These are phyloP conservation scores for Colletotrichum australisinense DNA, from an alignment of 2,329 filamentous ascomycete genomes.

Conservation along the genomic window DNA sequence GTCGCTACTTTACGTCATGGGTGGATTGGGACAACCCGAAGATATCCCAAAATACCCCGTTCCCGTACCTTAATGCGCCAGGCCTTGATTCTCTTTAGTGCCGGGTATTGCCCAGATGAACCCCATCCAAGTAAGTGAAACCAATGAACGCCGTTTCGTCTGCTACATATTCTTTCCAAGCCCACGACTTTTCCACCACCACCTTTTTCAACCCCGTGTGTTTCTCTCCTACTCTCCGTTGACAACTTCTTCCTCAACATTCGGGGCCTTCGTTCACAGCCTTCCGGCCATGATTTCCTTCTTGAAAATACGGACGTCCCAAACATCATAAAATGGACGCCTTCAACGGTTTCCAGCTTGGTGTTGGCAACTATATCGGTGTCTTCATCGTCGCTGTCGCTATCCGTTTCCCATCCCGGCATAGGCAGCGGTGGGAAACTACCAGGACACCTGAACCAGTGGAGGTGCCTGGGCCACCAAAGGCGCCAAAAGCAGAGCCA, in stretches of 20 bases:
- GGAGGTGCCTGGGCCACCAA: constrained; percentile 28
- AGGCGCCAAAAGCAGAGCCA: constrained; percentile 5
- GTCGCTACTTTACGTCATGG: background rate
- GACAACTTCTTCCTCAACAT: background rate
- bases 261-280: constrained; percentile 53
- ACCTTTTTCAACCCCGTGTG: background rate
- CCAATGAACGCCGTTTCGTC: constrained; percentile 2
- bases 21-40: background rate
- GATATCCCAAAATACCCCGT: background rate
- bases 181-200: background rate
- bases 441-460: constrained; percentile 19
- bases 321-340: constrained; percentile 55
- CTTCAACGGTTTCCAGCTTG: constrained; percentile 53
- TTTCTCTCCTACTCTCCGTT: background rate
- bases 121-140: background rate
- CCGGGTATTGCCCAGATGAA: constrained; percentile 15
- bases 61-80: constrained; percentile 4
- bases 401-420: constrained; percentile 42
- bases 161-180: background rate
- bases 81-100: background rate
- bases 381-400: constrained; percentile 48
- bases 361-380: constrained; percentile 35
- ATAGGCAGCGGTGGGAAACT: constrained; percentile 43
- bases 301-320: constrained; percentile 66
- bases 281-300: constrained; percentile 63